Conservation (phyloP, 2,329 filamentous ascomycete species). For the Pseudogymnoascus sp. region DNA sequence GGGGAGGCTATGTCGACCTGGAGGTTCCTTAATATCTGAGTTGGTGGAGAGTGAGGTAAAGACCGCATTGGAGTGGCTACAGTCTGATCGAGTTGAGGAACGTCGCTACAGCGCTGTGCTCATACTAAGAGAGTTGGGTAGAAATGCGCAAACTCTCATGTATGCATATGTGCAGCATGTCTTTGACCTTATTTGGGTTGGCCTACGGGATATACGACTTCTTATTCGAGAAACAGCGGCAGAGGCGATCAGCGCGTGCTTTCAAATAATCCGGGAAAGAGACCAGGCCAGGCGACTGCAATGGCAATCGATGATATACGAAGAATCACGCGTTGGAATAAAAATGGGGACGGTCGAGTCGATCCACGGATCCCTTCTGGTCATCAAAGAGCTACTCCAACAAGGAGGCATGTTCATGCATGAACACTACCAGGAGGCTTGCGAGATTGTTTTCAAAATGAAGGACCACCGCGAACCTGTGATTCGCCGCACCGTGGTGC, state of each 20-base stretch:
- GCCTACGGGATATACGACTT: constrained; percentile 79
- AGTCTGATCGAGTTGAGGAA: constrained; percentile 89
- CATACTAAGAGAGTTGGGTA: constrained; percentile 80
- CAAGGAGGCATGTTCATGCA: constrained; percentile 99
- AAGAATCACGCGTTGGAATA: constrained; percentile 74
- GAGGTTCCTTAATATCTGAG: constrained; percentile 88
- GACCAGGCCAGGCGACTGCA: constrained; percentile 79
- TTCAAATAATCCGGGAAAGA: constrained; percentile 89
- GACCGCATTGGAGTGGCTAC: constrained; percentile 91
- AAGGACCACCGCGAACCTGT: constrained; percentile 87
- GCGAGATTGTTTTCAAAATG: constrained; percentile 84
- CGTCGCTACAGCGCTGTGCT: constrained; percentile 88
- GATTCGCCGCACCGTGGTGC: constrained; percentile 82
- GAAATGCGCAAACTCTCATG: constrained; percentile 89
- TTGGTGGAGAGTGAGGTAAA: constrained; percentile 96
- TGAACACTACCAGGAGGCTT: constrained; percentile 82
- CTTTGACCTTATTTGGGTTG: constrained; percentile 94
- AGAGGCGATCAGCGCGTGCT: constrained; percentile 88
- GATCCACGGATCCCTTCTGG: constrained; percentile 88
- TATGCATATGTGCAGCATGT: constrained; percentile 94
- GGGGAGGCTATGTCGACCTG: constrained; percentile 83
- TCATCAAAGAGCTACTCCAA: constrained; percentile 84
- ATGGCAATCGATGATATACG: constrained; percentile 88
- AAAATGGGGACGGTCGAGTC: constrained; percentile 75
- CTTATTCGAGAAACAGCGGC: constrained; percentile 88